A percentile compares a stretch with the other conserved stretches of the same genome.
Conservation (phyloP, 75 land plant species). For the Cunninghamia lanceolata region DNA sequence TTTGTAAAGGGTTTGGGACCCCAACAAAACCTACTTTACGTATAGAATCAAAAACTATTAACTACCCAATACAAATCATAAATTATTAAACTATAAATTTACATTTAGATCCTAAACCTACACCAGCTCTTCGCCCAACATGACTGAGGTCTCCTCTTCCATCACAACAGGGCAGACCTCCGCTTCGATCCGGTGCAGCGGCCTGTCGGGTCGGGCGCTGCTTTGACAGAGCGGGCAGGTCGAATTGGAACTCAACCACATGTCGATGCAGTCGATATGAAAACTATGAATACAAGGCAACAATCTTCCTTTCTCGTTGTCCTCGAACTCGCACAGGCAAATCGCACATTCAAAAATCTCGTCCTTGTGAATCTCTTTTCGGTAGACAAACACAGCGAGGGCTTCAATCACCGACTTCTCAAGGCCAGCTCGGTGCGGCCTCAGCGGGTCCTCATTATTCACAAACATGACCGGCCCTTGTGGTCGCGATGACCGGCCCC, state of each 20-base stretch:
- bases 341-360: slow-evolving; percentile 44
- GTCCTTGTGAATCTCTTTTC: background rate
- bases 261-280: slow-evolving; percentile 58
- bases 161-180: background rate
- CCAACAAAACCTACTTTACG: too few species aligned
- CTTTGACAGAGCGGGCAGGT: slow-evolving; percentile 70
- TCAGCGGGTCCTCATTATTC: too few species aligned
- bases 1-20: too few species aligned
- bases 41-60: too few species aligned
- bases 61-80: too few species aligned
- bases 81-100: too few species aligned
- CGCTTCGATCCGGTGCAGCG: background rate
- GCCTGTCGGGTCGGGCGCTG: background rate
- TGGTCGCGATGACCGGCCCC: too few species aligned
- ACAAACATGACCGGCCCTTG: too few species aligned
- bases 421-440: background rate
- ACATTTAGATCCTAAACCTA: too few species aligned
- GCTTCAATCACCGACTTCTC: background rate
- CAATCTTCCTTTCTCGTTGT: slow-evolving; percentile 35
- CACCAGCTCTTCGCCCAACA: background rate
- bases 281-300: slow-evolving; percentile 57
- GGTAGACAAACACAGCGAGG: background rate
- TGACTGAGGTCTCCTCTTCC: too few species aligned
- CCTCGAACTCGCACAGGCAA: slow-evolving; percentile 28
- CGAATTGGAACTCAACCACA: slow-evolving; percentile 52